These are phyloP conservation scores for Mimosa bimucronata DNA, from an alignment of 306 rosid genomes.

Conservation along the genomic window DNA sequence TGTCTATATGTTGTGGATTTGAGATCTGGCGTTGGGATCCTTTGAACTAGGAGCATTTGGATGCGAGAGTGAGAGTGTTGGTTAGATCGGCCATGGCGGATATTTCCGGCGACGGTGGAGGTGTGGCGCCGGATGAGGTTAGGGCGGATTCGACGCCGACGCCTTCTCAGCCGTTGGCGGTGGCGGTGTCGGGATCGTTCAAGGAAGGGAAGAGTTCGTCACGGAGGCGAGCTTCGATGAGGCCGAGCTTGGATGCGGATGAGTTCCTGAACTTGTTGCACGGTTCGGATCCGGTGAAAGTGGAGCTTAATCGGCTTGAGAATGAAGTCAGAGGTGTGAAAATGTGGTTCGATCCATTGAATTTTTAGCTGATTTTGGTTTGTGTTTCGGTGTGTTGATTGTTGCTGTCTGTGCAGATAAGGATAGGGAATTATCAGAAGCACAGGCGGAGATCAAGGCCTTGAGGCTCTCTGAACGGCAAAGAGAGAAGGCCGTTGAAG, in stretches of 20 bases:
- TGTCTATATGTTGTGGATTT: conserved; percentile 28
- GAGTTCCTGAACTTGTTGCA: conserved; percentile 87
- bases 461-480: conserved; percentile 85
- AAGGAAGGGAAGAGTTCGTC: conserved; percentile 90
- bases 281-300: conserved; percentile 99
- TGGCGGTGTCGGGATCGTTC: conserved; percentile 83
- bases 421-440: conserved; percentile 91
- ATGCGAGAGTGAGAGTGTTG: conserved; percentile 57
- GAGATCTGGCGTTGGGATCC: conserved; percentile 64
- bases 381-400: conserved; percentile 32
- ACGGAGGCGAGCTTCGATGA: conserved; percentile 68
- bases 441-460: conserved; percentile 97
- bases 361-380: conserved; percentile 50
- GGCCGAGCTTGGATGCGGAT: conserved; percentile 95
- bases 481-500: conserved; percentile 97
- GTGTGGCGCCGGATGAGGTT: conserved; percentile 31
- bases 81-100: conserved; percentile 93
- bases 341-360: conserved; percentile 84
- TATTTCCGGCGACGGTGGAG: conserved; percentile 64
- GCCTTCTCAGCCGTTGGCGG: conserved; percentile 46
- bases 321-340: conserved; percentile 94
- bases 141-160: conserved; percentile 45
- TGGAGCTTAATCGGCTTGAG: conserved; percentile 98
- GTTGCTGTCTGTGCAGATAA: conserved; percentile 64
- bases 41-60: conserved; percentile 51